Evolutionary conservation across 164 flowering plant species (phyloP).

Genomic region (Tetracentron sinense): DNA sequence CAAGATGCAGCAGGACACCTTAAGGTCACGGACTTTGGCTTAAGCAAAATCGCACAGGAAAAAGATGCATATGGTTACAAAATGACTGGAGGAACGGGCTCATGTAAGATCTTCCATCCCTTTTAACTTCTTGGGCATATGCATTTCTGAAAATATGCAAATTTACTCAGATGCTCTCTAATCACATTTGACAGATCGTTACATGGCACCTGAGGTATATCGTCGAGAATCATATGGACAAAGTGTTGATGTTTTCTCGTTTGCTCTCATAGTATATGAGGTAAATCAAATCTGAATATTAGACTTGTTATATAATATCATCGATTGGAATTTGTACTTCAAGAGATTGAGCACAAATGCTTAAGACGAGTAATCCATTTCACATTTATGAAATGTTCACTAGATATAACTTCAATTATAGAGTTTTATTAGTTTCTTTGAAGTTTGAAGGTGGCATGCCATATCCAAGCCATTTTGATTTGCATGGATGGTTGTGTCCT

Average conservation of each 20-base stretch:
- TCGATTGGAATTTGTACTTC: background rate
- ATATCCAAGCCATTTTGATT: background rate
- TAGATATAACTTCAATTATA: too few species aligned
- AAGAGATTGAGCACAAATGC: too few species aligned
- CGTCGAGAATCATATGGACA: constrained; percentile 65
- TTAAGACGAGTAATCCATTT: background rate
- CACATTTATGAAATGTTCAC: background rate
- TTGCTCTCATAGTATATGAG: constrained; percentile 58
- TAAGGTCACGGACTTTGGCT: constrained; percentile 59
- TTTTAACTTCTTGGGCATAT: background rate
- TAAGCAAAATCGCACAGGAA: constrained; percentile 55
- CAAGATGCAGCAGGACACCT: constrained; percentile 54
- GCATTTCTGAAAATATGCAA: background rate
- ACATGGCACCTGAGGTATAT: constrained; percentile 70
- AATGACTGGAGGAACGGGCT: constrained; percentile 68
- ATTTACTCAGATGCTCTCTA: background rate
- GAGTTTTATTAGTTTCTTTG: background rate
- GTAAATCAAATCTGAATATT: constrained; percentile 17
- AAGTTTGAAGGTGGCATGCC: background rate
- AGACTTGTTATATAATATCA: background rate
- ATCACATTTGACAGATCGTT: constrained; percentile 39
- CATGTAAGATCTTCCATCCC: constrained; percentile 34
- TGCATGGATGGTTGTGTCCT: background rate
- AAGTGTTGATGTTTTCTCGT: constrained; percentile 64
- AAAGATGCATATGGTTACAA: constrained; percentile 49